Percentiles rank a stretch among this genome's conserved stretches.
These are phyloP conservation scores for Stentor roeselii DNA, from an alignment of 73 alveolate species.

Conservation along the genomic window DNA sequence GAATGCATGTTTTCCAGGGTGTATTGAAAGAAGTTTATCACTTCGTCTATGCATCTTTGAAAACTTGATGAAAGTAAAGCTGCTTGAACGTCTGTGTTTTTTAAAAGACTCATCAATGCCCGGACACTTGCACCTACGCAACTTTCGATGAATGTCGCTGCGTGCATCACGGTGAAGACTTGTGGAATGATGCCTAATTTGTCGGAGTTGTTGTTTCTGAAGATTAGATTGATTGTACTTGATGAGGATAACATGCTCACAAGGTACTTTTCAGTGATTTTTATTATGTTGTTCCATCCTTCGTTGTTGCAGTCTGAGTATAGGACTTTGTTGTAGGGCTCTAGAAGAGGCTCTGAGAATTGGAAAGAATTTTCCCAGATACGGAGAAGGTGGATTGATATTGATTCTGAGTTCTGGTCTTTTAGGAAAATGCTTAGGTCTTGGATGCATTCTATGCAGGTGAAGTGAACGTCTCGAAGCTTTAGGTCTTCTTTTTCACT, in stretches of 20 bases:
- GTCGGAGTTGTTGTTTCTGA: not conserved
- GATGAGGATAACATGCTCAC: not conserved
- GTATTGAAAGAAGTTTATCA: not conserved
- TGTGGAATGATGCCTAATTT: slow-evolving; percentile 18
- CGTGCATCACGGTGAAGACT: slow-evolving; percentile 14
- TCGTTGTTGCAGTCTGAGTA: not conserved
- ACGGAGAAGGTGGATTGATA: not conserved
- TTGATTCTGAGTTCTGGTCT: not conserved
- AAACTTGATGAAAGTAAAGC: not conserved
- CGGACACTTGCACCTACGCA: slow-evolving; percentile 15
- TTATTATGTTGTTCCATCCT: not conserved
- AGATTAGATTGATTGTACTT: not conserved
- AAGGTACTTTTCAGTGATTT: not conserved
- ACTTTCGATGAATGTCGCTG: slow-evolving; percentile 21
- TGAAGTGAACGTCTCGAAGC: not conserved
- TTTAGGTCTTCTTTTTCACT: slow-evolving; percentile 13
- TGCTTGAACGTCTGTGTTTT: not conserved
- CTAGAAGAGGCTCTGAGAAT: slow-evolving; percentile 1
- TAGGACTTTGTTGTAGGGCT: not conserved
- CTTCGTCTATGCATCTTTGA: not conserved
- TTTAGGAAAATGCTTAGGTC: not conserved
- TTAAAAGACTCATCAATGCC: not conserved
- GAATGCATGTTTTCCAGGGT: slow-evolving; percentile 20
- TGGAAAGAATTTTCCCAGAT: slow-evolving; percentile 15
- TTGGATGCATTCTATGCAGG: not conserved